Evolutionary conservation across 192 early-diverging fungal genomes (phyloP), one percentile per base, ranked within the genome.

Genomic region (Backusella circina): DNA sequence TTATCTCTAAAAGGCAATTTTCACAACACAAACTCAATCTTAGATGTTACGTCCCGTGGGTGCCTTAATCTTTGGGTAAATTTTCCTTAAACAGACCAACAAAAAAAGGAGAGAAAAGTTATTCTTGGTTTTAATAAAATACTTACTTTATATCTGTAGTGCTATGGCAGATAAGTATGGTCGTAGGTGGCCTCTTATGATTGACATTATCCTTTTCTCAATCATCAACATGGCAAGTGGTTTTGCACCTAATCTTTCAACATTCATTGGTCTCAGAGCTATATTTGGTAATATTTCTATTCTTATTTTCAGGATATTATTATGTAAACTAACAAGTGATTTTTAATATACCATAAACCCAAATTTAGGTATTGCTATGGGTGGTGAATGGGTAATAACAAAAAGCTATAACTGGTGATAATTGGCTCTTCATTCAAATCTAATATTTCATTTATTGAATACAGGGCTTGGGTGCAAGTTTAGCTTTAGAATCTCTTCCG

Each of bases 401-500:
- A 28, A 26, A 15, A 44, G 0, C 10, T 9, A n/a, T 18, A 47
- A 21, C 5, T 61, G 12, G 10, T 41, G 28, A 39, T 16, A 12
- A 18, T 70, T 44, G 9, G 23, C 44, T 66, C 31, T 47, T 41
- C 86, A 89, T 31, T 47, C 44, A 47, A 57, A 9, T 28, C 7
- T 61, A 61, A 61, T 12, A 10, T 12, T 28, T 28, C n/a, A 12
- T 61, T 26, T 61, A 28, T 28, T 61, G 4, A 28, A 61, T 12
- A 9, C 90, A 92, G 93, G 93, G 92, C 9, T 86, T 94, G 21
- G 88, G 90, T 9, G 89, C 89, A 51, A 84, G 88, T 77, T 79
- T 94, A 70, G 90, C 93, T 2, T 87, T 94, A 88, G 93, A 94
- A 83, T 76, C 83, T 47, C 71, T 94, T 23, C 93, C 92, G 0